Evolutionary conservation across 2,329 filamentous ascomycete species (phyloP).

Genomic region (Exophiala spinifera): DNA sequence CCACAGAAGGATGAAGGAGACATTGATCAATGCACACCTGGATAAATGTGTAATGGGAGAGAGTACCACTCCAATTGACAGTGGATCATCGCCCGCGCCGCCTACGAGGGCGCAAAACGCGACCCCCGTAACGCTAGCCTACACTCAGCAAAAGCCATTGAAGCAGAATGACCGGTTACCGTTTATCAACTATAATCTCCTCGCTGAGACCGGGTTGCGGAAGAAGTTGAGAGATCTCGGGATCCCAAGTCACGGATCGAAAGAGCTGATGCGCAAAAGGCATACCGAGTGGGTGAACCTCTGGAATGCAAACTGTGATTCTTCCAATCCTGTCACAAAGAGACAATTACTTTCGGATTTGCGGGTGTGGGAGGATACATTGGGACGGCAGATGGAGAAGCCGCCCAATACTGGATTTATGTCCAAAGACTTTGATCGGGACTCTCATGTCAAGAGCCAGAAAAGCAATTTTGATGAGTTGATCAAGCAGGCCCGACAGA

Average conservation of each 20-base stretch:
- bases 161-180: slow-evolving; percentile 61
- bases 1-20: slow-evolving; percentile 71
- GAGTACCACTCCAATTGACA: slow-evolving; percentile 15
- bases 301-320: slow-evolving; percentile 97
- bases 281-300: slow-evolving; percentile 93
- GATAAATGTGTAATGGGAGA: slow-evolving; percentile 57
- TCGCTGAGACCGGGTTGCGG: slow-evolving; percentile 74
- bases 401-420: slow-evolving; percentile 54
- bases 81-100: slow-evolving; percentile 15
- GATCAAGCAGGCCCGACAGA: slow-evolving; percentile 54
- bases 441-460: slow-evolving; percentile 71
- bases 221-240: slow-evolving; percentile 81
- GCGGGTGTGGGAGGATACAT: slow-evolving; percentile 80
- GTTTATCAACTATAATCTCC: slow-evolving; percentile 76
- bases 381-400: slow-evolving; percentile 54
- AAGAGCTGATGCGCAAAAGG: slow-evolving; percentile 68
- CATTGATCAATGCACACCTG: slow-evolving; percentile 74
- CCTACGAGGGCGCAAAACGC: slow-evolving; percentile 4
- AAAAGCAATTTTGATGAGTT: slow-evolving; percentile 72
- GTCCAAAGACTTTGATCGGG: slow-evolving; percentile 83
- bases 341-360: slow-evolving; percentile 72
- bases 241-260: slow-evolving; percentile 67
- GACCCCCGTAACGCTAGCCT: slow-evolving; percentile 22
- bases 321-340: slow-evolving; percentile 67
- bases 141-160: slow-evolving; percentile 20